Conservation (phyloP, 345 rosid genomes). For the Arabis alpina region DNA sequence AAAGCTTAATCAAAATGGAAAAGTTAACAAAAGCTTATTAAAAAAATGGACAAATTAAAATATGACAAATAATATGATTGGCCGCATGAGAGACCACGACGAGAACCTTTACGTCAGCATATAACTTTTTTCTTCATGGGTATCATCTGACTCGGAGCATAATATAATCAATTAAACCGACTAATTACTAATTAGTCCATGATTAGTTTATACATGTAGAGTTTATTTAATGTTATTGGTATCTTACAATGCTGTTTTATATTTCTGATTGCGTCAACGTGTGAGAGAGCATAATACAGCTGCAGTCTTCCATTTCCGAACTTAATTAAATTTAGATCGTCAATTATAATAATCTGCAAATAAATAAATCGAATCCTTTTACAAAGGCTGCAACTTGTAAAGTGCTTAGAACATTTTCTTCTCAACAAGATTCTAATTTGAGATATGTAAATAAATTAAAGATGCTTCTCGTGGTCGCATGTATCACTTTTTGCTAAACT, state of each 20-base stretch:
- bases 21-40: neutral
- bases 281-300: neutral
- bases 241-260: neutral
- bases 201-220: neutral
- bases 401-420: conserved; percentile 24
- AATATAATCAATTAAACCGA: neutral
- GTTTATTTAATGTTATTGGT: neutral
- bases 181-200: neutral
- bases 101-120: conserved; percentile 41
- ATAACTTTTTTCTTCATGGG: conserved; percentile 34
- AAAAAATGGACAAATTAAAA: neutral
- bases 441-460: conserved; percentile 22
- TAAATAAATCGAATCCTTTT: conserved; percentile 30
- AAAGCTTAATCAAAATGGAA: neutral
- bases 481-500: conserved; percentile 35
- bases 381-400: conserved; percentile 46
- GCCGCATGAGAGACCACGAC: conserved; percentile 45
- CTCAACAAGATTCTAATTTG: neutral
- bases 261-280: conserved; percentile 23
- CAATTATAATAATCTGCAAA: conserved; percentile 4
- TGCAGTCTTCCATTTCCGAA: conserved; percentile 22
- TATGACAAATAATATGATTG: conserved; percentile 27
- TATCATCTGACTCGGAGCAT: conserved; percentile 42
- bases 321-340: conserved; percentile 30
- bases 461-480: conserved; percentile 44